Evolutionary conservation across 2,329 filamentous ascomycete species (phyloP), one percentile per base, ranked within the genome.

Genomic region (Diaporthe sp.): DNA sequence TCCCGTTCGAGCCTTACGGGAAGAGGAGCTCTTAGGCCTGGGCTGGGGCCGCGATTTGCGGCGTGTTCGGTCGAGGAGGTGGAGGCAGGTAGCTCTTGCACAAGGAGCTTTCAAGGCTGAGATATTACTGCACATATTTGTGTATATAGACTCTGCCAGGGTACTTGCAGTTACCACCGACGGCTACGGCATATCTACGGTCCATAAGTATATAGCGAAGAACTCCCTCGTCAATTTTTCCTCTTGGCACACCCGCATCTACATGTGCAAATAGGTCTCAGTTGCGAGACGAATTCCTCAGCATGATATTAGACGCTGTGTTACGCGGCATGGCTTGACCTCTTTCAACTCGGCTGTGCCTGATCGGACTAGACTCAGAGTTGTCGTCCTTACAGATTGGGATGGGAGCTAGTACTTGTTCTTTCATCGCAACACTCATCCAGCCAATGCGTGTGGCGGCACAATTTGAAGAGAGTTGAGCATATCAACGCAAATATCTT

Each of bases 1-100:
- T 94, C 76, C 92, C 92, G 0, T 94, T 92, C 80, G 92, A 94
- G 85, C 92, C 92, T 0, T 92, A 90, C 80, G 91, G 91, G 2
- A 82, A 80, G 15, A 84, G 81, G 69, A 82, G 82, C 70, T 80
- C 82, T 10, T 81, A 77, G 79, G 59, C 22, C 6, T 19, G 7
- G 19, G 5, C 19, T 12, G 17, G 22, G 8, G 25, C 31, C 15
- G 15, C 19, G n/a, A 2, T 1, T 19, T 5, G 8, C 5, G 22
- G 9, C 4, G 22, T 49, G 37, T 15, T 2, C 4, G 6, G 12
- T 19, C 28, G 1, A 62, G 8, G 25, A 44, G 13, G 6, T 9
- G n/a, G 15, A 46, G 28, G 25, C 59, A 4, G 39, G 9, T 34
- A n/a, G 4, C 2, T 34, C 15, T 34, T 58, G 31, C 28, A 57